These are phyloP conservation scores for Rhodotorula taiwanensis DNA, from an alignment of 768 basidiomycete species.

Conservation along the genomic window DNA sequence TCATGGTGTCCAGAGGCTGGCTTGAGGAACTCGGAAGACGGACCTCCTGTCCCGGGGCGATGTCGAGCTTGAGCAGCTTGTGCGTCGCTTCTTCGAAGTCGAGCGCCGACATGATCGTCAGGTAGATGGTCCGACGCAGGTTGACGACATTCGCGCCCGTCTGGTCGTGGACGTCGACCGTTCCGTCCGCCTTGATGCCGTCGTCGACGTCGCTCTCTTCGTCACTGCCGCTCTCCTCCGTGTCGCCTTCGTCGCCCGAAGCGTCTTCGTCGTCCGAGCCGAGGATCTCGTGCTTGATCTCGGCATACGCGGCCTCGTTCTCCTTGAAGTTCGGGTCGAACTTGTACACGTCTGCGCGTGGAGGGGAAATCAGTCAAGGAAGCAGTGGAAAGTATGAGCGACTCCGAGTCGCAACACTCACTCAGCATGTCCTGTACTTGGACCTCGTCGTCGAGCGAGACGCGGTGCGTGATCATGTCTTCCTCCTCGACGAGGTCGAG, in stretches of 20 bases:
- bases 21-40: slow-evolving; percentile 31
- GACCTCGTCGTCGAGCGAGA: slow-evolving; percentile 84
- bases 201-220: slow-evolving; percentile 56
- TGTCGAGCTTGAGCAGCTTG: slow-evolving; percentile 86
- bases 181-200: slow-evolving; percentile 58
- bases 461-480: slow-evolving; percentile 91
- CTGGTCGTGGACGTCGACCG: slow-evolving; percentile 84
- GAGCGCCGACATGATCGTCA: slow-evolving; percentile 74
- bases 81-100: slow-evolving; percentile 87
- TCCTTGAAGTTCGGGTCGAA: slow-evolving; percentile 76
- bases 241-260: slow-evolving; percentile 55
- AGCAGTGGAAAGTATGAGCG: too few species aligned
- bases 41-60: slow-evolving; percentile 91
- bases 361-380: neutral
- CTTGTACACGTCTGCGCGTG: slow-evolving; percentile 78
- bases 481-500: slow-evolving; percentile 96
- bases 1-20: too few species aligned
- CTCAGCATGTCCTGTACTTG: slow-evolving; percentile 91
- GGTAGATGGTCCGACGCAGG: slow-evolving; percentile 82
- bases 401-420: too few species aligned
- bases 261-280: slow-evolving; percentile 57
- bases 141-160: slow-evolving; percentile 96
- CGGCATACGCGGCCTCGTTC: slow-evolving; percentile 88
- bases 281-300: slow-evolving; percentile 86
- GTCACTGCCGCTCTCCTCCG: slow-evolving; percentile 48